Percentiles rank a stretch among this genome's conserved stretches.
Evolutionary conservation across 2,329 filamentous ascomycete species (phyloP).

Genomic region (Curvularia sp.): DNA sequence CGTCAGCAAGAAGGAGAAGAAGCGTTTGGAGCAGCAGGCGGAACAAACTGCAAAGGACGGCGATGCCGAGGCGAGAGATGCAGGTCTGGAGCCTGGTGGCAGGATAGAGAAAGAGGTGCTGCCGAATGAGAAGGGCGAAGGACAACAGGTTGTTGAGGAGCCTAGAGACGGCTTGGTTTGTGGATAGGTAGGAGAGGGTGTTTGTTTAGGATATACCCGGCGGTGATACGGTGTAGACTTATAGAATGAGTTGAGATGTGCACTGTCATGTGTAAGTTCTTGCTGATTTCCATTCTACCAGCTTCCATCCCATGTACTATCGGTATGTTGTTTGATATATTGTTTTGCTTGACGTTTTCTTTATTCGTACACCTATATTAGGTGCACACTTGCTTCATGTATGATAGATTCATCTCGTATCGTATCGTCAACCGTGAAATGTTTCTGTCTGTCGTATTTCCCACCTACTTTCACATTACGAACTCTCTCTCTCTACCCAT

Average conservation of each 20-base stretch:
- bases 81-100: slow-evolving; percentile 36
- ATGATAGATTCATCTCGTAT: too few species aligned
- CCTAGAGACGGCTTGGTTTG: slow-evolving; percentile 57
- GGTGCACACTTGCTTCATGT: too few species aligned
- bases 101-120: slow-evolving; percentile 61
- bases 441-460: too few species aligned
- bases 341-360: too few species aligned
- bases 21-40: slow-evolving; percentile 50
- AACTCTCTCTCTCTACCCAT: too few species aligned
- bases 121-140: slow-evolving; percentile 10
- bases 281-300: not conserved
- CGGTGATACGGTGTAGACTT: not conserved
- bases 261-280: not conserved
- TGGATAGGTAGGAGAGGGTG: slow-evolving; percentile 38
- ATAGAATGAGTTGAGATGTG: not conserved
- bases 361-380: too few species aligned
- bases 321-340: not conserved
- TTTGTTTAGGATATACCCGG: slow-evolving; percentile 3
- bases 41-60: slow-evolving; percentile 50
- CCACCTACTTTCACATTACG: too few species aligned
- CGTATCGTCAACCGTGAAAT: too few species aligned
- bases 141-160: slow-evolving; percentile 46
- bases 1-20: slow-evolving; percentile 71
- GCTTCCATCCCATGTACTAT: too few species aligned
- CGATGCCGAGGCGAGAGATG: slow-evolving; percentile 38